These are phyloP conservation scores for Phaeosphaeria sp. DNA, from an alignment of 2,329 filamentous ascomycete species.

Conservation along the genomic window DNA sequence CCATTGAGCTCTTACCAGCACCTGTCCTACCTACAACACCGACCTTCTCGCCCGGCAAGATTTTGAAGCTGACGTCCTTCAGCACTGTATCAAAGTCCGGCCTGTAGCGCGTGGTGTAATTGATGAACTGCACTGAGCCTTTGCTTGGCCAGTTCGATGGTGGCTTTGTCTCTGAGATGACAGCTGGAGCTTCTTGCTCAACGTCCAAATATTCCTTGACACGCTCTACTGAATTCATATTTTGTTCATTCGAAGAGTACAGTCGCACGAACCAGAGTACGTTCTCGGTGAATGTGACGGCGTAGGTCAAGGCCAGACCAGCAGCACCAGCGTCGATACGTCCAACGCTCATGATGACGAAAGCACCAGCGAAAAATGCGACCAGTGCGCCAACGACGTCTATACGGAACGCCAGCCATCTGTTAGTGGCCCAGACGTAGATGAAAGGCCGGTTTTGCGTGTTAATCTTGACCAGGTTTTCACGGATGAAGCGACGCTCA, in stretches of 20 bases:
- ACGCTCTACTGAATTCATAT: constrained; percentile 98
- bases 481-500: constrained; percentile 88
- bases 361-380: constrained; percentile 90
- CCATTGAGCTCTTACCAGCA: constrained; percentile 94
- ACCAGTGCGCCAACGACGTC: constrained; percentile 91
- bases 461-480: constrained; percentile 89
- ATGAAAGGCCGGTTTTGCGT: constrained; percentile 92
- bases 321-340: constrained; percentile 88
- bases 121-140: constrained; percentile 85
- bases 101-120: constrained; percentile 89
- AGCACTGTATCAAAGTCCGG: constrained; percentile 87
- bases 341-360: constrained; percentile 84
- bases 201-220: constrained; percentile 97
- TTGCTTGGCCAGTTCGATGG: constrained; percentile 82
- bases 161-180: constrained; percentile 81
- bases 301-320: constrained; percentile 92
- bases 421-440: constrained; percentile 94
- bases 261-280: constrained; percentile 94
- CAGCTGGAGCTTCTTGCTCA: constrained; percentile 84
- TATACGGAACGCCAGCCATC: constrained; percentile 93
- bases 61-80: constrained; percentile 83
- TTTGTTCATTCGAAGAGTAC: constrained; percentile 95
- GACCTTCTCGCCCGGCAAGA: constrained; percentile 86
- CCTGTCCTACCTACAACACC: constrained; percentile 96
- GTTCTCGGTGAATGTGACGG: constrained; percentile 95